Evolutionary conservation across 192 early-diverging fungal genomes (phyloP).

Genomic region (Coemansia sp.): DNA sequence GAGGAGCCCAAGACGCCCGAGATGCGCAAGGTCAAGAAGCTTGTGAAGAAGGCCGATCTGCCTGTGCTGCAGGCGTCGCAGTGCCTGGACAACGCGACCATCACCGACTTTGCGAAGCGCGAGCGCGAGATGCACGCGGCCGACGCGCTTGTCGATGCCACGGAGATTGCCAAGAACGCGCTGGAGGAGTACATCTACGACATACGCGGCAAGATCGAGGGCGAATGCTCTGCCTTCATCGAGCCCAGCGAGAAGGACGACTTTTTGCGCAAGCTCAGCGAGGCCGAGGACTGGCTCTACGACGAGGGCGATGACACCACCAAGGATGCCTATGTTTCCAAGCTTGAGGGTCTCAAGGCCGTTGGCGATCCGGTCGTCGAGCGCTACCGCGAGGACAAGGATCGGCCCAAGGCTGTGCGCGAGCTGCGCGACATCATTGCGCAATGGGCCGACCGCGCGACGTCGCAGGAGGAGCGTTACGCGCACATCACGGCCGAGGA

Average conservation of each 20-base stretch:
- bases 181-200: conserved; percentile 99
- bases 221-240: conserved; percentile 72
- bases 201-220: conserved; percentile 82
- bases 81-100: conserved; percentile 58
- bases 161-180: conserved; percentile 90
- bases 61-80: conserved; percentile 65
- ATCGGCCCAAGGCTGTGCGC: conserved; percentile 81
- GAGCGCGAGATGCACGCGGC: conserved; percentile 83
- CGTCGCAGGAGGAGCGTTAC: conserved; percentile 81
- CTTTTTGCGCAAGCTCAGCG: conserved; percentile 70
- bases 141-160: conserved; percentile 91
- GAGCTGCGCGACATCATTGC: conserved; percentile 79
- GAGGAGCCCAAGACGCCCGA: conserved; percentile 58
- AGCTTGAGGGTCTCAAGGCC: conserved; percentile 77
- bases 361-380: conserved; percentile 79
- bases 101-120: conserved; percentile 69
- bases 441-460: conserved; percentile 69
- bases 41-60: conserved; percentile 86
- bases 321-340: conserved; percentile 86
- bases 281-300: conserved; percentile 98
- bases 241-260: conserved; percentile 68
- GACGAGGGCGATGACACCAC: conserved; percentile 92
- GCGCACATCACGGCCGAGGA: conserved; percentile 86
- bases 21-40: conserved; percentile 88
- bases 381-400: conserved; percentile 81